Conservation (phyloP, 2,329 filamentous ascomycete species). For the Botrytis aclada region DNA sequence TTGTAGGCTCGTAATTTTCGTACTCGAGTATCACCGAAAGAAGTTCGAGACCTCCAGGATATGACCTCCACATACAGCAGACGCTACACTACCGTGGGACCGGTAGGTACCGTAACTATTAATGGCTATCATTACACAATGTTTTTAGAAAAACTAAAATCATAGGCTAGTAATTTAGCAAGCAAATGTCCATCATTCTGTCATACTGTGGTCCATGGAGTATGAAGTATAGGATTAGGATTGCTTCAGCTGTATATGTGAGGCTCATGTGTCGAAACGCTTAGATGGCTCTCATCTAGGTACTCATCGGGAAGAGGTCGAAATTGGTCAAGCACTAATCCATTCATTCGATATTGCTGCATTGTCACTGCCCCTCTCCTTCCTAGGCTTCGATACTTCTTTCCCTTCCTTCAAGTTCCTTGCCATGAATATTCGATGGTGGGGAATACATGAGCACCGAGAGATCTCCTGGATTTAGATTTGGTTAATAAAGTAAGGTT, state of each 20-base stretch:
- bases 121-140: neutral
- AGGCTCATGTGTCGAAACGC: neutral
- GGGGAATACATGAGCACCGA: neutral
- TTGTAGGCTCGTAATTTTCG: neutral
- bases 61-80: neutral
- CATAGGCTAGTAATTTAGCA: neutral
- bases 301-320: neutral
- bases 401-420: neutral
- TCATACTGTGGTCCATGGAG: neutral
- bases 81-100: neutral
- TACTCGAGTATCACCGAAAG: constrained; percentile 1
- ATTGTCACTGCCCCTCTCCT: neutral
- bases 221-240: neutral
- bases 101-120: neutral
- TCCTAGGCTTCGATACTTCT: constrained; percentile 1
- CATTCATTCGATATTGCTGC: neutral
- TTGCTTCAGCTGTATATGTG: neutral
- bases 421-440: neutral
- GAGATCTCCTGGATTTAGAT: neutral
- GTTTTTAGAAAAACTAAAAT: neutral
- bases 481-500: constrained; percentile 1
- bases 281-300: neutral
- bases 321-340: neutral
- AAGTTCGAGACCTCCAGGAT: constrained; percentile 3
- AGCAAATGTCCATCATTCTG: neutral